Evolutionary conservation across 2,329 filamentous ascomycete genomes (phyloP).

Genomic region (Decorospora gaudefroyi): DNA sequence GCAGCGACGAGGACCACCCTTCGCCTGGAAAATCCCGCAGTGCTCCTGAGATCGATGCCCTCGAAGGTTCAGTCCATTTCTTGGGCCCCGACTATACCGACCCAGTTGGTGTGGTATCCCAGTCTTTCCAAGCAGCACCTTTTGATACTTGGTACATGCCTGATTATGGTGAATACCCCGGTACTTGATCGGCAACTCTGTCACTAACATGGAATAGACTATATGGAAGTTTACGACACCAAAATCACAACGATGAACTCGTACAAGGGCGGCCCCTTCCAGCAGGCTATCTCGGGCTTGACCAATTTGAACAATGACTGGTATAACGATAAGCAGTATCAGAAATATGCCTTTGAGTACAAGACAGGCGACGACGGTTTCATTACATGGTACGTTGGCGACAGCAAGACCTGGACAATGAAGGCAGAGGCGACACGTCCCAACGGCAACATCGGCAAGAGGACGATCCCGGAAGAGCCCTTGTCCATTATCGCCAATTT

Average conservation of each 20-base stretch:
- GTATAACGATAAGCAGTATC: conserved; percentile 60
- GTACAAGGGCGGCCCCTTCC: conserved; percentile 60
- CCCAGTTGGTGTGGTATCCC: conserved; percentile 65
- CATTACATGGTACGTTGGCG: conserved; percentile 71
- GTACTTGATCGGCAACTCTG: not conserved
- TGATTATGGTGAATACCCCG: conserved; percentile 49
- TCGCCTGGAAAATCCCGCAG: conserved; percentile 66
- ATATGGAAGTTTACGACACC: conserved; percentile 66
- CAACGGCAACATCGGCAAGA: conserved; percentile 71
- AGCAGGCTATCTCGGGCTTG: conserved; percentile 60
- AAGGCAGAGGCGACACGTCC: conserved; percentile 63
- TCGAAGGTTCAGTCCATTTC: conserved; percentile 67
- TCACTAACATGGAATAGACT: conserved; percentile 53
- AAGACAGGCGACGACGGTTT: conserved; percentile 61
- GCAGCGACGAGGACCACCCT: conserved; percentile 66
- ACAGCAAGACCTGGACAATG: conserved; percentile 67
- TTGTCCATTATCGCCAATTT: conserved; percentile 71
- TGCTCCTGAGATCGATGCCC: conserved; percentile 72
- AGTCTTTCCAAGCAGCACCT: conserved; percentile 69
- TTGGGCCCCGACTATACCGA: conserved; percentile 56
- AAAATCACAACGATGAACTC: conserved; percentile 57
- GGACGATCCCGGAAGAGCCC: conserved; percentile 68
- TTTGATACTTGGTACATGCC: conserved; percentile 73
- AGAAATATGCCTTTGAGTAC: conserved; percentile 63
- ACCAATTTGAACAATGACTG: conserved; percentile 62